Base-by-base conservation (phyloP, 768 basidiomycete species). In the Serendipita indica region DNA sequence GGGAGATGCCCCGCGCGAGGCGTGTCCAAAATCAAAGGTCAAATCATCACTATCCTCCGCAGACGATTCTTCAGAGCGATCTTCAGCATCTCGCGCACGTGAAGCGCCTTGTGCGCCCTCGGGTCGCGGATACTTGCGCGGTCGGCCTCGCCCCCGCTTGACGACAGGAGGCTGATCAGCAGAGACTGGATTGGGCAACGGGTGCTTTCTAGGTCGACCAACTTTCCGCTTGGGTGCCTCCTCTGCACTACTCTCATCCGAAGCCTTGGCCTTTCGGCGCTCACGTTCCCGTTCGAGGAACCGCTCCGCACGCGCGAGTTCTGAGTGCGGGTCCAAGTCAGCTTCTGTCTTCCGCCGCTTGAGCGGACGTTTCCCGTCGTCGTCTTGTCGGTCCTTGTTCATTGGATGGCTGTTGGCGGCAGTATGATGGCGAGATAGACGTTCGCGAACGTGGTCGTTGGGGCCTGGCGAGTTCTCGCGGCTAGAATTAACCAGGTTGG, bases 101-200 rank as follows among this genome's bases (percentile, higher is more conserved):
- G 49, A 25, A 7, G 20, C 22, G 7, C 16, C 2, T 30, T 10
- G n/a, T 10, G 20, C 7, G 30, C 7, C 20, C 10, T 18, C 20
- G 10, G 10, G 20, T 3, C 30, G 18, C 10, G 22, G 14, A n/a
- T 54, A 54, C 22, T 54, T 54, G 22, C 49, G 20, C n/a, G 49
- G 49, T 27, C 49, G 20, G 6, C 49, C 49, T 22, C 49, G 49
- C 20, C 49, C 49, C n/a, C 49, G 49, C 30, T 54, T 54, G 49
- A 3, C n/a, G 30, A 28, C 7, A n/a, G 49, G 10, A 10, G 45
- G 12, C 12, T 10, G 16, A 14, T 14, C 13, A 14, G 22, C n/a
- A 54, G 49, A 18, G 10, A 22, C 22, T 10, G 49, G 5, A 54
- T 54, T 7, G n/a, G 20, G 10, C 10, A 10, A 3, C 20, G n/a